Evolutionary conservation across 257 asterid species (phyloP).

Genomic region (Schizonepeta tenuifolia): DNA sequence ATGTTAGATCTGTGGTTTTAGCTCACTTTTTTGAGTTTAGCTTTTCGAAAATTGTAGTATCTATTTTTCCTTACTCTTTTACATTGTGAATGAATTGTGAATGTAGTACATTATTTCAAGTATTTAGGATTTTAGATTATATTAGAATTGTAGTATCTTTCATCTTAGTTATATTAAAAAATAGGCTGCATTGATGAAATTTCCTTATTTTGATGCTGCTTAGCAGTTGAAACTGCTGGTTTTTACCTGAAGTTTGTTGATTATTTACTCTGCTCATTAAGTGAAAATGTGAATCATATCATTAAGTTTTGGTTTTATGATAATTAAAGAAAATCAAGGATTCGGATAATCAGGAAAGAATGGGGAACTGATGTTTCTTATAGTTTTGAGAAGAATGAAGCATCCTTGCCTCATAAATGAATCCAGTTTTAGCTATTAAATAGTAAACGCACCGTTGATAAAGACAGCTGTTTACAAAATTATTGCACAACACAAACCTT

Average conservation of each 20-base stretch:
- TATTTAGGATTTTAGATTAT: not conserved
- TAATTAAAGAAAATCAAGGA: no score
- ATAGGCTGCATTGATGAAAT: not conserved
- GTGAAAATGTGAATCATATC: no score
- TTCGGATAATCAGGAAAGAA: no score
- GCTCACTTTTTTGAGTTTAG: no score
- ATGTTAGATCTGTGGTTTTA: slow-evolving; percentile 33
- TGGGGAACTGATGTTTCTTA: no score
- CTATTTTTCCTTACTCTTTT: not conserved
- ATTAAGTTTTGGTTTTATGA: no score
- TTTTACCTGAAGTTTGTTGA: no score
- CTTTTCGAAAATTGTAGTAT: not conserved
- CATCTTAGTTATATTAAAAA: no score
- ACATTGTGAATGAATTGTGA: not conserved
- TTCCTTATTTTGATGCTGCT: not conserved
- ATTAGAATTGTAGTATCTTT: no score
- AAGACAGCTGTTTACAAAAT: slow-evolving; percentile 24
- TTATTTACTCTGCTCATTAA: no score
- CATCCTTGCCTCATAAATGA: not conserved
- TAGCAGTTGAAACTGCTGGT: no score
- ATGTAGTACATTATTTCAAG: not conserved
- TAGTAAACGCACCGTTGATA: slow-evolving; percentile 14
- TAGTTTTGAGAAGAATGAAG: not conserved
- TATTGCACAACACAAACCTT: slow-evolving; percentile 17
- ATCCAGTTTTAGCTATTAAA: slow-evolving; percentile 9